Percentiles rank a stretch among this genome's conserved stretches.
Evolutionary conservation across 169 alveolate genomes (phyloP).

Genomic region (Cyclospora cayetanensis): DNA sequence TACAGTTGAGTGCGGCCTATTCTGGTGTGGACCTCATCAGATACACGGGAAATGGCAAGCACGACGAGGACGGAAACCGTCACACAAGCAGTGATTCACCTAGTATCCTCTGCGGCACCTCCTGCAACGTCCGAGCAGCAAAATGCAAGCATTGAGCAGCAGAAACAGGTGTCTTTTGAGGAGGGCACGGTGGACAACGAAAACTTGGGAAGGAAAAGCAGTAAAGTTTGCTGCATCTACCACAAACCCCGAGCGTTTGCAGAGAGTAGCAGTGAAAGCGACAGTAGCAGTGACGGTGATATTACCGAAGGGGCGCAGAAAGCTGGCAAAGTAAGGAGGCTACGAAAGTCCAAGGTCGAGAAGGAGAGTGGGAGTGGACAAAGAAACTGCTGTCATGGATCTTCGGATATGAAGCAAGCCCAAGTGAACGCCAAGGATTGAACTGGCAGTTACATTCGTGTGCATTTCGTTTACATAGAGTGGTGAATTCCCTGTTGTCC

Average conservation of each 20-base stretch:
- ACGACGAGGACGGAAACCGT: constrained; percentile 45
- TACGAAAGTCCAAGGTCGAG: background rate
- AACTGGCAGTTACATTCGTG: too few species aligned
- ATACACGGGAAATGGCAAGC: constrained; percentile 23
- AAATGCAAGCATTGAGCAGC: background rate
- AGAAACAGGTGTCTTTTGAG: constrained; percentile 25
- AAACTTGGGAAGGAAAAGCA: constrained; percentile 50
- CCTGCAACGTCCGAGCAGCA: background rate
- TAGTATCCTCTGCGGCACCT: background rate
- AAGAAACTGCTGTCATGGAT: too few species aligned
- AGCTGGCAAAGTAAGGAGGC: background rate
- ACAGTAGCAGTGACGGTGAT: constrained; percentile 36
- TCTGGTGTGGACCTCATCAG: background rate
- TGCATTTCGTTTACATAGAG: too few species aligned
- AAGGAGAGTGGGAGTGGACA: too few species aligned
- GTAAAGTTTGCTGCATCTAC: constrained; percentile 66
- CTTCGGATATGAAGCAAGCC: too few species aligned
- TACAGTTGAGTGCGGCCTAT: too few species aligned
- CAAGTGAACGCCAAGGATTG: too few species aligned
- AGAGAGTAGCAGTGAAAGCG: constrained; percentile 38
- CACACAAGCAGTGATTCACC: constrained; percentile 31
- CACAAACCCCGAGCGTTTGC: constrained; percentile 60
- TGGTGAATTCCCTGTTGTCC: too few species aligned
- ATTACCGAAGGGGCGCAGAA: background rate
- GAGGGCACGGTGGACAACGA: constrained; percentile 61